Conservation (phyloP, 2,329 filamentous ascomycete genomes). For the Fusarium sp. region DNA sequence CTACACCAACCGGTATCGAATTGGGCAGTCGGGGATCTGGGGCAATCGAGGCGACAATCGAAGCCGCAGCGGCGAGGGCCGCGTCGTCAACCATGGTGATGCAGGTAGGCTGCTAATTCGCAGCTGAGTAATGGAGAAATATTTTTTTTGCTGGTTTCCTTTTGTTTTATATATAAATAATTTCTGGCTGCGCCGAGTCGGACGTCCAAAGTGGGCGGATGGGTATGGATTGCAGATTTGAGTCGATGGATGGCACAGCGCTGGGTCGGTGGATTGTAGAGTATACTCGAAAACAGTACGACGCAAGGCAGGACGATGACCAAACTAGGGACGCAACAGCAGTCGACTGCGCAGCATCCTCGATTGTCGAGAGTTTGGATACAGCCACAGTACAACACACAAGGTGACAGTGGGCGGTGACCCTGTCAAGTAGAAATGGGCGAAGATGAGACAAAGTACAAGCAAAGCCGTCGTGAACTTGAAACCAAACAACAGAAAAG, state of each 20-base stretch:
- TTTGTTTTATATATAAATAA: background rate
- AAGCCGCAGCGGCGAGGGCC: slow-evolving; percentile 63
- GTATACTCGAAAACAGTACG: slow-evolving; percentile 8
- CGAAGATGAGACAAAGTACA: slow-evolving; percentile 1
- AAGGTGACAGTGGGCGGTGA: slow-evolving; percentile 24
- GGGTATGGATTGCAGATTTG: slow-evolving; percentile 10
- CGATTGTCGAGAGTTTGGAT: slow-evolving; percentile 17
- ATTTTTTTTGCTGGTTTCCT: background rate
- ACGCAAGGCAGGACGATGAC: slow-evolving; percentile 17
- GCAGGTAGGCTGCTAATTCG: slow-evolving; percentile 41
- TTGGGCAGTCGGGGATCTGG: slow-evolving; percentile 53
- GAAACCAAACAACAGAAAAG: slow-evolving; percentile 2
- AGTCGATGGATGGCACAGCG: slow-evolving; percentile 7
- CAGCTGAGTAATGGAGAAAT: slow-evolving; percentile 38
- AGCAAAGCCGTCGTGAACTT: slow-evolving; percentile 9
- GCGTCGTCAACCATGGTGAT: slow-evolving; percentile 63
- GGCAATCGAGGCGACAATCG: slow-evolving; percentile 65
- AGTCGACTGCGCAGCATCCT: slow-evolving; percentile 36
- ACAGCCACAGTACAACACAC: slow-evolving; percentile 23
- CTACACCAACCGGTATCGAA: slow-evolving; percentile 54
- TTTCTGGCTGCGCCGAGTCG: slow-evolving; percentile 9
- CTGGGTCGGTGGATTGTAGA: slow-evolving; percentile 7
- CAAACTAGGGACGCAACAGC: slow-evolving; percentile 32
- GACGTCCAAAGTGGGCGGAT: slow-evolving; percentile 6
- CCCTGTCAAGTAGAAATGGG: slow-evolving; percentile 8